These are phyloP conservation scores for Neurospora sp. DNA, from an alignment of 495 filamentous ascomycete genomes.

Conservation along the genomic window DNA sequence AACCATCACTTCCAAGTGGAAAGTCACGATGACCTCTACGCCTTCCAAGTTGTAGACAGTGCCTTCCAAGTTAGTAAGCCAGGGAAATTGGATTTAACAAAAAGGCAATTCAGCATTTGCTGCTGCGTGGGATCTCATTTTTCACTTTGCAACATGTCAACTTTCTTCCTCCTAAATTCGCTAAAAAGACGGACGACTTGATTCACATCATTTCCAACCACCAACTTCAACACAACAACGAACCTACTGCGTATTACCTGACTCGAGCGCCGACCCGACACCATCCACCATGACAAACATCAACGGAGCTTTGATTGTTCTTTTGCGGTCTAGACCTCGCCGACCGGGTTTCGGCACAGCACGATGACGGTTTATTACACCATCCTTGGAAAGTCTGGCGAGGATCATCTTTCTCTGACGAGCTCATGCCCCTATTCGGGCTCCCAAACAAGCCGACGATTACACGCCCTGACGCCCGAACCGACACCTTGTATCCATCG, in stretches of 20 bases:
- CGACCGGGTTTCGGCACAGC: not conserved
- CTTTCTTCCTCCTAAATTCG: not conserved
- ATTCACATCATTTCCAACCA: not conserved
- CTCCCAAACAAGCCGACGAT: not conserved
- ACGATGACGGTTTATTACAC: not conserved
- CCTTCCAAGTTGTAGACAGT: not conserved
- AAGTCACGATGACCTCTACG: not conserved
- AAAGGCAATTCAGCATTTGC: not conserved
- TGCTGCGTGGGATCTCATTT: not conserved
- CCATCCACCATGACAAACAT: not conserved
- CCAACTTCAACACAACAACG: not conserved
- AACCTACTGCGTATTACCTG: not conserved
- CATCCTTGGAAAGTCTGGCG: not conserved
- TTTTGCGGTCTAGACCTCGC: not conserved
- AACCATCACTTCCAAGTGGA: not conserved
- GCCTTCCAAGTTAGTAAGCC: not conserved
- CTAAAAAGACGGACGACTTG: not conserved
- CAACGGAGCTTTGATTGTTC: not conserved
- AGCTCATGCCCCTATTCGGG: not conserved
- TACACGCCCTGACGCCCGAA: not conserved
- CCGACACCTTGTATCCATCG: not conserved
- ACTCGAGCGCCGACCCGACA: not conserved
- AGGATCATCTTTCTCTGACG: not conserved
- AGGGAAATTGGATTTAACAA: not conserved
- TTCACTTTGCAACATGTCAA: not conserved